Evolutionary conservation across 371 early-diverging fungal species (phyloP).

Genomic region (Mortierella sp.): DNA sequence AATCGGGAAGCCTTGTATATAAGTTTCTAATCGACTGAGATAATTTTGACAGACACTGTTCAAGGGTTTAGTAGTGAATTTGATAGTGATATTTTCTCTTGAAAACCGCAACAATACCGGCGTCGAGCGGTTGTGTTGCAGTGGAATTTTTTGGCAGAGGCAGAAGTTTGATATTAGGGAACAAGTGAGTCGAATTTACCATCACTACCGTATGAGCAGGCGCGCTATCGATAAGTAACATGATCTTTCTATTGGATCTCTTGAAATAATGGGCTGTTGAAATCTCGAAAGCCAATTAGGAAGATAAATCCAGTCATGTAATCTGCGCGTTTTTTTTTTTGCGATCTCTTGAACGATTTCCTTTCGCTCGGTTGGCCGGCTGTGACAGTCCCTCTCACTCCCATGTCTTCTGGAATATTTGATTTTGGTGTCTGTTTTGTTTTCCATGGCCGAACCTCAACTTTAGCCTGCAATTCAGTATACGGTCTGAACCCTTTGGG

Average conservation of each 20-base stretch:
- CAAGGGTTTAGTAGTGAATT: background rate
- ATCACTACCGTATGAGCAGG: background rate
- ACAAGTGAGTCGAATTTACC: background rate
- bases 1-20: too few species aligned
- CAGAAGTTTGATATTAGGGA: background rate
- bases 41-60: too few species aligned
- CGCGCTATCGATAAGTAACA: conserved; percentile 6
- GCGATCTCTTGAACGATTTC: background rate
- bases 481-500: background rate
- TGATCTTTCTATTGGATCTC: background rate
- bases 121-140: background rate
- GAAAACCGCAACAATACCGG: conserved; percentile 2
- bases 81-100: background rate
- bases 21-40: too few species aligned
- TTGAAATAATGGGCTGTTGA: background rate
- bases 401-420: background rate
- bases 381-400: background rate
- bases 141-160: background rate
- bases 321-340: too few species aligned
- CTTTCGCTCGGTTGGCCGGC: background rate
- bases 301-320: background rate
- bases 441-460: background rate
- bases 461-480: background rate
- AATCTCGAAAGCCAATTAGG: background rate
- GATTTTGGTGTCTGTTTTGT: background rate